Conservation (phyloP, 2,329 filamentous ascomycete genomes). For the Claviceps humidiphila region DNA sequence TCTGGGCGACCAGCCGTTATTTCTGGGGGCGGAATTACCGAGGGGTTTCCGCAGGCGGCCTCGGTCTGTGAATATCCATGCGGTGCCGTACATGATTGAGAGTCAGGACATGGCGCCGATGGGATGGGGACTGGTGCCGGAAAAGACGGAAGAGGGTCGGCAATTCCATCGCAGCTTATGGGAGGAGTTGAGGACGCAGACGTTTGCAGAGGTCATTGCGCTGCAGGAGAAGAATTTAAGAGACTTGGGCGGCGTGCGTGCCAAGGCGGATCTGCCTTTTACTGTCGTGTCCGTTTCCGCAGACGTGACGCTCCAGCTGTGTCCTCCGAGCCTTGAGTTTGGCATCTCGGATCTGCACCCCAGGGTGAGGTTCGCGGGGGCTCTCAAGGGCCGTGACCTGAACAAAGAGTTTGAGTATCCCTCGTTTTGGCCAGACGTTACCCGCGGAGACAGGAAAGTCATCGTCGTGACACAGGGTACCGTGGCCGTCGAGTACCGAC, state of each 20-base stretch:
- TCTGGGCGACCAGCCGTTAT: conserved; percentile 24
- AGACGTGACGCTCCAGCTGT: conserved; percentile 24
- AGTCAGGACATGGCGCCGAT: conserved; percentile 13
- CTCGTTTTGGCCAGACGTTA: conserved; percentile 1
- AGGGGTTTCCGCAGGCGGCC: conserved; percentile 22
- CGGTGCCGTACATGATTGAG: conserved; percentile 21
- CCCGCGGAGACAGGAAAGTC: conserved; percentile 22
- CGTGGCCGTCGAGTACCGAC: conserved; percentile 21
- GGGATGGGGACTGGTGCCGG: not conserved
- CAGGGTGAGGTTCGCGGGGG: conserved; percentile 30
- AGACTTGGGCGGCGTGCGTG: not conserved
- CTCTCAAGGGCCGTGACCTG: conserved; percentile 11
- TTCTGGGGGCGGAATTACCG: conserved; percentile 23
- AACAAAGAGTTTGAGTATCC: not conserved
- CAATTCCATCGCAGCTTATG: not conserved
- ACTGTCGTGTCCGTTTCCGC: conserved; percentile 22
- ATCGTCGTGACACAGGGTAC: conserved; percentile 37
- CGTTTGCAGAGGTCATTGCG: not conserved
- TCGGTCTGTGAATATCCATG: conserved; percentile 26
- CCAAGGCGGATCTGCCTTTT: conserved; percentile 15
- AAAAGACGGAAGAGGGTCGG: not conserved
- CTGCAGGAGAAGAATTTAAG: not conserved
- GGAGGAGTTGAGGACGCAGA: not conserved
- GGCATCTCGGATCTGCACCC: conserved; percentile 21
- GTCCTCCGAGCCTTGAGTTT: conserved; percentile 26